Base-by-base conservation (phyloP, 2,329 filamentous ascomycete genomes). In the Aspergillus transmontanensis region DNA sequence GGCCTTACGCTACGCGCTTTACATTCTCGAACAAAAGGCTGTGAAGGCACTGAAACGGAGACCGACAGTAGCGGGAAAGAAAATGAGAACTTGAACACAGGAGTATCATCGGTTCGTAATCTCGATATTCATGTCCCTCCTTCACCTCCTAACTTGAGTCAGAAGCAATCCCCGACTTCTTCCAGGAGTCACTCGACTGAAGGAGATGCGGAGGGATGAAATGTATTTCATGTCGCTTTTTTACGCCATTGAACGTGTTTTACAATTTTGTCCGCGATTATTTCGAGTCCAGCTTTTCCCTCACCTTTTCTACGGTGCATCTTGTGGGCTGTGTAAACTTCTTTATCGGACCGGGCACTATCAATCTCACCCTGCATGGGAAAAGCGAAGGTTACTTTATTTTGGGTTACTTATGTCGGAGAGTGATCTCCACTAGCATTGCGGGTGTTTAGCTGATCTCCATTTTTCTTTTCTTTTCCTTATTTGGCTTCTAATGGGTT, bases 41-140 rank as follows among this genome's bases (percentile, higher is more conserved):
- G 66, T 34, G 72, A 73, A 14, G 73, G 69, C 55, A 69, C 60
- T 11, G 78, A 79, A 58, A 75, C 74, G 0, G 76, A 78, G 56
- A 76, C 74, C 0, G 77, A 80, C 32, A 79, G 76, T 61, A 79
- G 76, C 48, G 75, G 75, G 2, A 79, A 74, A 62, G 76, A 79
- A 68, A 78, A 66, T 63, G 72, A 69, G 66, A 70, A 57, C 51
- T 69, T 64, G 34, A 55, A 26, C 11, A 23, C 11, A 34, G 30
- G 11, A 19, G 34, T 4, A 14, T 3, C n/a, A 7, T 16, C 51
- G 12, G 51, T 21, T 14, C 51, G 30, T 39, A 34, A 55, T 55
- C 21, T 23, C 19, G 6, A 39, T 23, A 12, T 28, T 11, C 11
- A 39, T 28, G 12, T n/a, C n/a, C 32, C 11, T 30, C 4, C 23